Percentiles rank a stretch among this genome's conserved stretches.
These are phyloP conservation scores for Erysiphe pisi DNA, from an alignment of 2,329 filamentous ascomycete genomes.

Conservation along the genomic window DNA sequence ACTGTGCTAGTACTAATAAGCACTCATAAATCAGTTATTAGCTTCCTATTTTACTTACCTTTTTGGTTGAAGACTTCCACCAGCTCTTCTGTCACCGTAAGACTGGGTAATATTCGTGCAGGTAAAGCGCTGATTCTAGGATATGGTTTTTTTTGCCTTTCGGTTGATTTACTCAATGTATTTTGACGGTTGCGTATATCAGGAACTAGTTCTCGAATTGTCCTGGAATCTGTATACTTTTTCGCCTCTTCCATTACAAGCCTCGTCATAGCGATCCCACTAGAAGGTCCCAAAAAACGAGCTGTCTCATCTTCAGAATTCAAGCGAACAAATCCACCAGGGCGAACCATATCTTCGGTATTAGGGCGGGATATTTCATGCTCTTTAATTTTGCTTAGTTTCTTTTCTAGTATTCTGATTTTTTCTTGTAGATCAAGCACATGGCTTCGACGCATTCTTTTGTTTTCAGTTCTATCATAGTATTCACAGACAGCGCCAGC, in stretches of 20 bases:
- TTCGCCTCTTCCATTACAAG: slow-evolving; percentile 96
- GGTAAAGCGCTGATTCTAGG: slow-evolving; percentile 79
- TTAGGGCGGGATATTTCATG: slow-evolving; percentile 62
- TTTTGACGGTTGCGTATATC: slow-evolving; percentile 54
- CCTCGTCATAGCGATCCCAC: slow-evolving; percentile 88
- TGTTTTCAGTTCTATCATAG: slow-evolving; percentile 77
- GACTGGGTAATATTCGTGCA: slow-evolving; percentile 62
- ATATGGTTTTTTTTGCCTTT: slow-evolving; percentile 67
- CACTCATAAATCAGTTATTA: neutral
- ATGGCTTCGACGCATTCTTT: slow-evolving; percentile 79
- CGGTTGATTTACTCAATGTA: slow-evolving; percentile 53
- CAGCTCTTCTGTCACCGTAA: slow-evolving; percentile 63
- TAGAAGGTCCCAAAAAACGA: slow-evolving; percentile 84
- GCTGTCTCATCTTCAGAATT: slow-evolving; percentile 74
- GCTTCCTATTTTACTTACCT: slow-evolving; percentile 43
- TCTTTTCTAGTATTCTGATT: slow-evolving; percentile 68
- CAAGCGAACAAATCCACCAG: slow-evolving; percentile 73
- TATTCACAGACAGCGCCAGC: slow-evolving; percentile 90
- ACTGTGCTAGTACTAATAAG: slow-evolving; percentile 55
- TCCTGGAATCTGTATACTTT: slow-evolving; percentile 78
- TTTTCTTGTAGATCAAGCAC: slow-evolving; percentile 84
- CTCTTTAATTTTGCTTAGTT: slow-evolving; percentile 67
- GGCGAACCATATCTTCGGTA: slow-evolving; percentile 74
- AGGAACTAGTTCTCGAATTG: slow-evolving; percentile 83
- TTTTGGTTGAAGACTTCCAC: slow-evolving; percentile 78